Evolutionary conservation across 2,329 filamentous ascomycete genomes (phyloP).

Genomic region (Alternaria sp.): DNA sequence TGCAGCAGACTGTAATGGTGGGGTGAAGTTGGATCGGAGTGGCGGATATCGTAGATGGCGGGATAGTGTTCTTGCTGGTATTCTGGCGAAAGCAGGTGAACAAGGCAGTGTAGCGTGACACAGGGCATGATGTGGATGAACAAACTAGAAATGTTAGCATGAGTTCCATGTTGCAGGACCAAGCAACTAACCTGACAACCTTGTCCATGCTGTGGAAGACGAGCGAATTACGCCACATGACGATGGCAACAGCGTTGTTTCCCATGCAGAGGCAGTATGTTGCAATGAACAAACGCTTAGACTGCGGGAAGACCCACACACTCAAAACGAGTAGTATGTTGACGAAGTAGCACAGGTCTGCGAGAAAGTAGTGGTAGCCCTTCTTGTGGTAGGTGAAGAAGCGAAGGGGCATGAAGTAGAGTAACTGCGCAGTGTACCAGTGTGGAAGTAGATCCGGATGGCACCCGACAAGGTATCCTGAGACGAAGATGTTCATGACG

Average conservation of each 20-base stretch:
- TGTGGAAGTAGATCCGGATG: slow-evolving; percentile 85
- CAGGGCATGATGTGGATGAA: slow-evolving; percentile 99
- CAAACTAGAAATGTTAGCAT: slow-evolving; percentile 61
- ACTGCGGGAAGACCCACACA: slow-evolving; percentile 89
- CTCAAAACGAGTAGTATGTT: slow-evolving; percentile 83
- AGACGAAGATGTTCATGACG: slow-evolving; percentile 97
- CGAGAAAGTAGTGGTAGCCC: slow-evolving; percentile 90
- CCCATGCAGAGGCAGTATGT: slow-evolving; percentile 93
- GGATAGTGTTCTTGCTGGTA: slow-evolving; percentile 77
- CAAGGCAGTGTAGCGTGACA: slow-evolving; percentile 88
- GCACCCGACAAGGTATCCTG: slow-evolving; percentile 89
- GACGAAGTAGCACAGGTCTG: slow-evolving; percentile 98
- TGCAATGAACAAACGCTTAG: slow-evolving; percentile 89
- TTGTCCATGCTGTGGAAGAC: slow-evolving; percentile 99
- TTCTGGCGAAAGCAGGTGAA: slow-evolving; percentile 77
- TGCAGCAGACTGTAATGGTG: slow-evolving; percentile 80
- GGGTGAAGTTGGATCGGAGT: slow-evolving; percentile 71
- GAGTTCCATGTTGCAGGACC: not conserved
- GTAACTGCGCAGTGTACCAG: slow-evolving; percentile 88
- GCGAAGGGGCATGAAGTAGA: slow-evolving; percentile 97
- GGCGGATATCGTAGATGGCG: slow-evolving; percentile 83
- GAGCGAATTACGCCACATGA: slow-evolving; percentile 98
- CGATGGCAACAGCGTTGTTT: slow-evolving; percentile 96
- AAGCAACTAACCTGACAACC: slow-evolving; percentile 73
- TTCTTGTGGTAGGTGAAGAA: slow-evolving; percentile 89